phyloP scores from a whole-genome alignment of 768 basidiomycete genomes.

The Sporobolomyces phaffii region DNA sequence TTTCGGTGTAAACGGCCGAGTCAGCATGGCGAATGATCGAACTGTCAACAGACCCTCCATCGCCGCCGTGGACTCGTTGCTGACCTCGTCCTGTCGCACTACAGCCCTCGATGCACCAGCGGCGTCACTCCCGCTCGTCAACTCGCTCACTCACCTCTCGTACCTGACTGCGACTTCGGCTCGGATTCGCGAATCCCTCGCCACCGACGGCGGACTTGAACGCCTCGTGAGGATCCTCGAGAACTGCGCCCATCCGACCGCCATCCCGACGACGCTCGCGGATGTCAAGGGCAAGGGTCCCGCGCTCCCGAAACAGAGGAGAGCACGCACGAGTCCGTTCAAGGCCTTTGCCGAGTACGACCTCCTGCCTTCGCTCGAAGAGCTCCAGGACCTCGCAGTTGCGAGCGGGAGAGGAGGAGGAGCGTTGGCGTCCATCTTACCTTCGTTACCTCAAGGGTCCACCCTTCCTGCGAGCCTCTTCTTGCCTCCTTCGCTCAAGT shows the following conservation, averaged over 20 bases:
- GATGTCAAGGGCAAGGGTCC: slow-evolving; percentile 22
- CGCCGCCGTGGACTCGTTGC: not conserved
- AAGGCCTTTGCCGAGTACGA: slow-evolving; percentile 39
- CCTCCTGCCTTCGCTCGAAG: slow-evolving; percentile 11
- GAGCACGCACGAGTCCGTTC: slow-evolving; percentile 35
- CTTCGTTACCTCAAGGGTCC: not conserved
- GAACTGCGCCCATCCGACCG: slow-evolving; percentile 53
- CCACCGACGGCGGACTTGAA: slow-evolving; percentile 93
- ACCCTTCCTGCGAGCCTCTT: slow-evolving; percentile 38
- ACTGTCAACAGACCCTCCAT: too few relatives aligned
- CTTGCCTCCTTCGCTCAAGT: slow-evolving; percentile 14
- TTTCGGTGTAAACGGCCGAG: not conserved
- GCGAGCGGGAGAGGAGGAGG: not conserved
- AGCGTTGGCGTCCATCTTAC: slow-evolving; percentile 1
- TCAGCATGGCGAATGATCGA: too few relatives aligned
- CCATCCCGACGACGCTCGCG: not conserved
- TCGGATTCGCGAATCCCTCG: slow-evolving; percentile 95
- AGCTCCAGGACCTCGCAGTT: not conserved
- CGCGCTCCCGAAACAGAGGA: not conserved
- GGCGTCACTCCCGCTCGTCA: slow-evolving; percentile 65
- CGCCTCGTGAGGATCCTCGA: slow-evolving; percentile 83
- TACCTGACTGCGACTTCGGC: slow-evolving; percentile 97
- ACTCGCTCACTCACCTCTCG: slow-evolving; percentile 89
- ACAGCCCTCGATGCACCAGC: slow-evolving; percentile 47
- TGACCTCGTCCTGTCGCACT: too few relatives aligned